phyloP scores from a whole-genome alignment of 2,329 filamentous ascomycete species.

The Penicillium capsulatum region DNA sequence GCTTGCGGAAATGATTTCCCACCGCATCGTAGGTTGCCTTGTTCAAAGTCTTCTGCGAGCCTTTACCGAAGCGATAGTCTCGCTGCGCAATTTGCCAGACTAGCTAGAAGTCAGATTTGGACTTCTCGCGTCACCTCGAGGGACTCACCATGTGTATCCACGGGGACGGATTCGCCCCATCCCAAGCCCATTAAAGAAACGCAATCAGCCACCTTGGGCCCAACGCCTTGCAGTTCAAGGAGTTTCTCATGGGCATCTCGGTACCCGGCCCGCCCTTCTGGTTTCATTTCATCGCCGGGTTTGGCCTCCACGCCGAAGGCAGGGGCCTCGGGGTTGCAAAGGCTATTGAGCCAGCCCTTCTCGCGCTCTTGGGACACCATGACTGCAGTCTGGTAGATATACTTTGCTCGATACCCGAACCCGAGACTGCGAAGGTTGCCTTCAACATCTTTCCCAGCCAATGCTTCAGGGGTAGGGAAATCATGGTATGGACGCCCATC shows the following conservation, averaged over 20 bases:
- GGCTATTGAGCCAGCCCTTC: conserved; percentile 67
- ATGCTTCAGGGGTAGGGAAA: conserved; percentile 71
- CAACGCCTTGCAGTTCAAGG: conserved; percentile 77
- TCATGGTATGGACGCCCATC: conserved; percentile 74
- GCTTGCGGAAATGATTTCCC: conserved; percentile 77
- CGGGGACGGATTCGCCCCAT: conserved; percentile 91
- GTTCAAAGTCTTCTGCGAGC: conserved; percentile 77
- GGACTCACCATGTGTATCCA: conserved; percentile 75
- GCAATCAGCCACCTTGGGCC: conserved; percentile 95
- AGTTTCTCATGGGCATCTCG: conserved; percentile 75
- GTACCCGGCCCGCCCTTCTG: conserved; percentile 62
- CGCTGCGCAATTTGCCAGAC: conserved; percentile 97
- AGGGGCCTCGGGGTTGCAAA: conserved; percentile 73
- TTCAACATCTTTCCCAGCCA: conserved; percentile 75
- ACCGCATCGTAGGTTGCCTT: conserved; percentile 86
- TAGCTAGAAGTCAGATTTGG: conserved; percentile 21
- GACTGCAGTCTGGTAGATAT: conserved; percentile 79
- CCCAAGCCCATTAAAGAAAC: conserved; percentile 94
- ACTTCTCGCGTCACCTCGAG: neutral
- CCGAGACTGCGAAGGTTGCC: conserved; percentile 73
- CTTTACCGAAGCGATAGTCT: conserved; percentile 87
- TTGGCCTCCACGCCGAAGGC: conserved; percentile 49
- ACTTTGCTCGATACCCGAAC: conserved; percentile 92
- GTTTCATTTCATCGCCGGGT: conserved; percentile 47
- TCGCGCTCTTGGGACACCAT: conserved; percentile 67